These are phyloP conservation scores for Nemania serpens DNA, from an alignment of 2,329 filamentous ascomycete genomes.

Conservation along the genomic window DNA sequence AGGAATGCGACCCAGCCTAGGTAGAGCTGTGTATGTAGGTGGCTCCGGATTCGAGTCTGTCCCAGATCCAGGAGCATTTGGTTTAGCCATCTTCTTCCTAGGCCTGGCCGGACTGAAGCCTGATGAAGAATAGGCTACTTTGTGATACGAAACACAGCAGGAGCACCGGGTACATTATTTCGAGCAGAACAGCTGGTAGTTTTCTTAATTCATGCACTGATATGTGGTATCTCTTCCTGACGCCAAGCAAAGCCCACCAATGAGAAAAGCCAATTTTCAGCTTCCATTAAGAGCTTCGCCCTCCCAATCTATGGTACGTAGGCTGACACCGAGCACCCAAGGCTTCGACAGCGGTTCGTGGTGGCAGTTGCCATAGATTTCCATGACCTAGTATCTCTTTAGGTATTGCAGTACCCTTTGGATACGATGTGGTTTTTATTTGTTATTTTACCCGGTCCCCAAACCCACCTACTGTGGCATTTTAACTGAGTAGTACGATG, in stretches of 20 bases:
- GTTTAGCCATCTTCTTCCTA: constrained; percentile 77
- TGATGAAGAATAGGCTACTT: constrained; percentile 45
- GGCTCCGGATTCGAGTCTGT: constrained; percentile 72
- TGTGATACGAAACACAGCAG: constrained; percentile 28
- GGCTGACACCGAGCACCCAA: constrained; percentile 7
- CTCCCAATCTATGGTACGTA: constrained; percentile 9
- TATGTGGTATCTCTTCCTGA: constrained; percentile 33
- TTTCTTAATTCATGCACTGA: constrained; percentile 25
- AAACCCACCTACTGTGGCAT: constrained; percentile 29
- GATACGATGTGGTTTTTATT: constrained; percentile 11
- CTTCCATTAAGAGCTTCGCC: constrained; percentile 14
- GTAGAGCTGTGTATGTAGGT: constrained; percentile 81
- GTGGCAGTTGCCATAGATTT: constrained; percentile 4
- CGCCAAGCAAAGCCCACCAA: constrained; percentile 26
- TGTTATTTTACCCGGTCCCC: background rate
- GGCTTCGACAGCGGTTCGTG: constrained; percentile 2
- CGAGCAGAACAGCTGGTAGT: constrained; percentile 17
- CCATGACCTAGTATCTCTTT: constrained; percentile 12
- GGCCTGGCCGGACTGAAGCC: constrained; percentile 69
- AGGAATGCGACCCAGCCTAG: constrained; percentile 88
- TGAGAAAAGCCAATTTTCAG: constrained; percentile 13
- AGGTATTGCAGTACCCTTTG: constrained; percentile 9
- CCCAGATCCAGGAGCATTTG: constrained; percentile 71
- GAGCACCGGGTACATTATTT: constrained; percentile 21
- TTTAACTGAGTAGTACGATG: constrained; percentile 81